Percentiles rank a stretch among this genome's conserved stretches.
phyloP scores from a whole-genome alignment of 2,329 filamentous ascomycete species.

The Aspergillus nomiae region DNA sequence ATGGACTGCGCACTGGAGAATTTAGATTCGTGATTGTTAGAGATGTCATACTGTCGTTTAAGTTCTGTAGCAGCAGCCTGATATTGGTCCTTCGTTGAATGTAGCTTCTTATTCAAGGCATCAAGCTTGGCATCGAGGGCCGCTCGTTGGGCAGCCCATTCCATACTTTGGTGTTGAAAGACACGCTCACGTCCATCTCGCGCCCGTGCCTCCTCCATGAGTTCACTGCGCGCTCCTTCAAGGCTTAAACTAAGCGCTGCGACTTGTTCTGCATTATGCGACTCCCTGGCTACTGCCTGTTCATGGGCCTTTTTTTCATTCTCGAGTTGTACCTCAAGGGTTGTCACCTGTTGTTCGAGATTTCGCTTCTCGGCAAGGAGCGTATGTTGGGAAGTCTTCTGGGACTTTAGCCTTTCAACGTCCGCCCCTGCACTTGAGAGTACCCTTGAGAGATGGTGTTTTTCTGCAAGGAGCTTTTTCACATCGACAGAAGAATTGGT shows the following conservation, averaged over 20 bases:
- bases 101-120: constrained; percentile 69
- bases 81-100: constrained; percentile 69
- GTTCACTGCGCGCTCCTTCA: constrained; percentile 52
- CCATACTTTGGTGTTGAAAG: constrained; percentile 58
- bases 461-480: constrained; percentile 68
- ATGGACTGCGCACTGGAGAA: constrained; percentile 32
- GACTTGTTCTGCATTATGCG: constrained; percentile 43
- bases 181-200: constrained; percentile 51
- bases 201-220: constrained; percentile 54
- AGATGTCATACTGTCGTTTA: constrained; percentile 43
- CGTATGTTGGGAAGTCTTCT: constrained; percentile 64
- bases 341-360: constrained; percentile 74
- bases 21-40: constrained; percentile 28
- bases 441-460: constrained; percentile 62
- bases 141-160: constrained; percentile 64
- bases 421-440: constrained; percentile 62
- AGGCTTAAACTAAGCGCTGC: constrained; percentile 44
- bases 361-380: constrained; percentile 77
- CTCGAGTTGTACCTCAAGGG: constrained; percentile 78
- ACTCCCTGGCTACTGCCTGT: constrained; percentile 50
- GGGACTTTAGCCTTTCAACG: constrained; percentile 62
- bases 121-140: constrained; percentile 71
- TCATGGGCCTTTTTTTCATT: constrained; percentile 74
- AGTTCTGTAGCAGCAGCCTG: constrained; percentile 63
- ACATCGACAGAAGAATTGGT: constrained; percentile 69